A percentile compares a stretch with the other conserved stretches of the same genome.
Evolutionary conservation across 2,329 filamentous ascomycete genomes (phyloP).

Genomic region (Fusarium sp.): DNA sequence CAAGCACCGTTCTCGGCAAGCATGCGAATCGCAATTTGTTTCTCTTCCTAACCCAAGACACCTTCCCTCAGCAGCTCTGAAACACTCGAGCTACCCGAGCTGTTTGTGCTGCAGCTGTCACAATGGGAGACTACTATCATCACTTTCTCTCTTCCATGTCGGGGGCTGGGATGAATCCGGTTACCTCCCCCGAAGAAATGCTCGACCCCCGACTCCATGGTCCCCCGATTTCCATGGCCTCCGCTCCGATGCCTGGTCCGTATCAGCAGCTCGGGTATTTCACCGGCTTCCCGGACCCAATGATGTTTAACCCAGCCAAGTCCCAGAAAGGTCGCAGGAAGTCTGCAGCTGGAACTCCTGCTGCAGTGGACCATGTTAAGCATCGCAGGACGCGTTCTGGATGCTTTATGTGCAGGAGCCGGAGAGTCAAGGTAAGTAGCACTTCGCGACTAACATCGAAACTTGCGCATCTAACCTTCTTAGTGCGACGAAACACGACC

Average conservation of each 20-base stretch:
- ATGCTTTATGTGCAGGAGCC: constrained; percentile 89
- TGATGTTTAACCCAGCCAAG: constrained; percentile 62
- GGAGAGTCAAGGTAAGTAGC: constrained; percentile 81
- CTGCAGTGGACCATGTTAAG: constrained; percentile 79
- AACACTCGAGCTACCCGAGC: constrained; percentile 13
- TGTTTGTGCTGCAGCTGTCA: constrained; percentile 12
- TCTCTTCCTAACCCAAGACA: constrained; percentile 10
- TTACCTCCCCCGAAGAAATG: constrained; percentile 55
- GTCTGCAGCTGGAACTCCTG: constrained; percentile 55
- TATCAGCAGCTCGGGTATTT: constrained; percentile 65
- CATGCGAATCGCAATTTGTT: constrained; percentile 38
- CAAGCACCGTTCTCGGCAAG: constrained; percentile 27
- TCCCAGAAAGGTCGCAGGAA: constrained; percentile 64
- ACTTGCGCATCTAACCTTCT: constrained; percentile 24
- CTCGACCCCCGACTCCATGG: constrained; percentile 53
- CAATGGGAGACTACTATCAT: constrained; percentile 69
- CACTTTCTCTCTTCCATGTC: constrained; percentile 67
- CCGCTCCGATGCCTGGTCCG: constrained; percentile 54
- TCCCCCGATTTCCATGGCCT: constrained; percentile 44
- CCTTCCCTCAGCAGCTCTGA: constrained; percentile 19
- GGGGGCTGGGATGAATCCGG: constrained; percentile 56
- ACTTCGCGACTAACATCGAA: background rate
- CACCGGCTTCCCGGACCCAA: constrained; percentile 62
- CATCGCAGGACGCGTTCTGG: constrained; percentile 93
- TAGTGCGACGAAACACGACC: constrained; percentile 93